Conservation (phyloP, 768 basidiomycete genomes). For the Calocybe indica region DNA sequence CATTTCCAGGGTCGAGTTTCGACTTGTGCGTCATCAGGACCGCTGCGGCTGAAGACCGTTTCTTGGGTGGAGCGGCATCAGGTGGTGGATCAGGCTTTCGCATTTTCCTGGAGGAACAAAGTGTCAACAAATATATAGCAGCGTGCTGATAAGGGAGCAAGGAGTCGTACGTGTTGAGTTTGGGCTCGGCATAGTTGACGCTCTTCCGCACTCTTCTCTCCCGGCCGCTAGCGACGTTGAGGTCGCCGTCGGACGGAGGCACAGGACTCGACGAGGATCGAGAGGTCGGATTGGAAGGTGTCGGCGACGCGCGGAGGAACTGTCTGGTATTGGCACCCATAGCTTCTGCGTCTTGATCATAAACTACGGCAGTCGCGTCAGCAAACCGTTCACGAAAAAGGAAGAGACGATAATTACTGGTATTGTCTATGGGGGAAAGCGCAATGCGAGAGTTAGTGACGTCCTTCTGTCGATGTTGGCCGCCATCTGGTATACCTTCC, state of each 20-base stretch:
- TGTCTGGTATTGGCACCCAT: constrained; percentile 8
- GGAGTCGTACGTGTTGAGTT: constrained; percentile 74
- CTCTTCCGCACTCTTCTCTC: constrained; percentile 67
- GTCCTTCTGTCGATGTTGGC: constrained; percentile 53
- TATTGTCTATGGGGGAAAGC: constrained; percentile 38
- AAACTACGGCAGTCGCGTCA: constrained; percentile 9
- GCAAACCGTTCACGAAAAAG: neutral
- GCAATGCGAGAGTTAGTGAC: constrained; percentile 53
- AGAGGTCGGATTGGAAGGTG: constrained; percentile 41
- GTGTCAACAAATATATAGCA: constrained; percentile 5
- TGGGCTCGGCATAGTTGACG: constrained; percentile 83
- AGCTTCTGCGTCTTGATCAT: constrained; percentile 12
- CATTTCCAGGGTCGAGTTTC: constrained; percentile 14
- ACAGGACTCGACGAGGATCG: constrained; percentile 41
- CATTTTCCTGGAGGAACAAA: constrained; percentile 60
- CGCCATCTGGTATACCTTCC: constrained; percentile 25
- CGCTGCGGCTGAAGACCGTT: constrained; percentile 41
- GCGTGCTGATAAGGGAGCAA: neutral
- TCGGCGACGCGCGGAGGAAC: constrained; percentile 24
- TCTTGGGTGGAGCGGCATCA: constrained; percentile 30
- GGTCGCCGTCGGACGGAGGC: constrained; percentile 27
- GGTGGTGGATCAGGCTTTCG: constrained; percentile 68
- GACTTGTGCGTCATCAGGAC: constrained; percentile 24
- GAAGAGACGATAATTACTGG: constrained; percentile 17
- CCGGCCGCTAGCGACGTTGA: constrained; percentile 34